phyloP scores from a whole-genome alignment of 1,139 yeast species.

The Nematodospora anomalae region DNA sequence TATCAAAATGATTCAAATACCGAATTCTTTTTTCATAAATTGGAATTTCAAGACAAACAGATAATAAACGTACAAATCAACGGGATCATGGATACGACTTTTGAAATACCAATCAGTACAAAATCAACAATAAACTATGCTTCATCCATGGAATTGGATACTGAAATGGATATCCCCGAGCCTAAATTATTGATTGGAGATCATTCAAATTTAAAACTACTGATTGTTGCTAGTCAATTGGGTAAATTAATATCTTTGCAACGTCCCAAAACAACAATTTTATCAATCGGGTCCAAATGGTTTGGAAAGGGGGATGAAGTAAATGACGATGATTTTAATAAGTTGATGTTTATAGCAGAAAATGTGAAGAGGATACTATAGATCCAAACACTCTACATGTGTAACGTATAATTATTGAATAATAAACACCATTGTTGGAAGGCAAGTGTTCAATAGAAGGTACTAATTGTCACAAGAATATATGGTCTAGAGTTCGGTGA shows the following conservation, averaged over 20 bases:
- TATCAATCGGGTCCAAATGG: constrained; percentile 46
- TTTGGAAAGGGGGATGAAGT: constrained; percentile 42
- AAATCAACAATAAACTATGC: constrained; percentile 28
- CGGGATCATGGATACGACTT: constrained; percentile 45
- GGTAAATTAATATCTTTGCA: constrained; percentile 33
- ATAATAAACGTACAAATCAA: constrained; percentile 37
- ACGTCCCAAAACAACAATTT: constrained; percentile 34
- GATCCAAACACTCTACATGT: no score
- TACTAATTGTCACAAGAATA: no score
- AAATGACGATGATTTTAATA: constrained; percentile 38
- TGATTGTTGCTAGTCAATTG: constrained; percentile 44
- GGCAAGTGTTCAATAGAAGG: no score
- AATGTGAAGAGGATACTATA: constrained; percentile 27
- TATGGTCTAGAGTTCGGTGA: no score
- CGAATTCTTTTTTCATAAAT: constrained; percentile 34
- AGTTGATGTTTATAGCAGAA: constrained; percentile 40
- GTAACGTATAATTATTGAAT: no score
- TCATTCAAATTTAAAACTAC: constrained; percentile 40
- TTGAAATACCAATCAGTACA: constrained; percentile 41
- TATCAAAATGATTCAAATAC: constrained; percentile 18
- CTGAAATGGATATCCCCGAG: constrained; percentile 25
- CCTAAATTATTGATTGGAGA: constrained; percentile 44
- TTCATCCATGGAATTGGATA: constrained; percentile 17
- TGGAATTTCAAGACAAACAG: constrained; percentile 36
- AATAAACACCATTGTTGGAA: no score